Conservation (phyloP, 1,284 basidiomycete genomes). For the Apiotrichum laibachii region DNA sequence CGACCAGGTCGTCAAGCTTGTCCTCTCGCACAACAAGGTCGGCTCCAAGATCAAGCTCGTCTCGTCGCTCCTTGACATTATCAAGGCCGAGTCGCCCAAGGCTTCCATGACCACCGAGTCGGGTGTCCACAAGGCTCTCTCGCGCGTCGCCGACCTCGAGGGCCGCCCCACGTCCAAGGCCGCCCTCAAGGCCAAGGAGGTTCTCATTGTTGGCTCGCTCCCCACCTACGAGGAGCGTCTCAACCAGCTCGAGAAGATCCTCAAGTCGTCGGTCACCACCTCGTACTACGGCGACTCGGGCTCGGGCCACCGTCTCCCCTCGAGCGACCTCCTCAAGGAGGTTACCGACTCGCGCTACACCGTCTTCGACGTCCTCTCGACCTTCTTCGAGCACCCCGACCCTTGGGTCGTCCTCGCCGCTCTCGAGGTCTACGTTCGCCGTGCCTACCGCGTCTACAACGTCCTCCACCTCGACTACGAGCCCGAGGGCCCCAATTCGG, state of each 20-base stretch:
- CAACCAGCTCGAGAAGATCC: conserved; percentile 89
- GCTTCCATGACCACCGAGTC: conserved; percentile 58
- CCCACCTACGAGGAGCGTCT: conserved; percentile 94
- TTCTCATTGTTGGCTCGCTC: conserved; percentile 91
- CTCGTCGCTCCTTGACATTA: conserved; percentile 78
- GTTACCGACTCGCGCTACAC: conserved; percentile 94
- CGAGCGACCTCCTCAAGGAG: conserved; percentile 82
- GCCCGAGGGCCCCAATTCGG: conserved; percentile 78
- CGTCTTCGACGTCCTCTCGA: conserved; percentile 93
- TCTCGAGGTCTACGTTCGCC: conserved; percentile 89
- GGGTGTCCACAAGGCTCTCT: conserved; percentile 43
- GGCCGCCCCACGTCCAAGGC: conserved; percentile 81
- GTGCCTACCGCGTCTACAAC: conserved; percentile 90
- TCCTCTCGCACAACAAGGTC: conserved; percentile 93
- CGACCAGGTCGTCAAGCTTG: conserved; percentile 80
- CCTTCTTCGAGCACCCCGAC: conserved; percentile 88
- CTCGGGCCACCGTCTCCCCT: conserved; percentile 66
- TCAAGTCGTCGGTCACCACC: conserved; percentile 81
- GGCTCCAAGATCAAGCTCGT: conserved; percentile 89
- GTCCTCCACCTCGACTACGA: conserved; percentile 91
- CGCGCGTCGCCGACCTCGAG: conserved; percentile 65
- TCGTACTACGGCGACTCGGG: conserved; percentile 85
- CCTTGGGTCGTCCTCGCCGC: conserved; percentile 84
- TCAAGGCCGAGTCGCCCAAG: conserved; percentile 74
- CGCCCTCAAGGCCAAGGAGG: conserved; percentile 94